A percentile compares a stretch with the other conserved stretches of the same genome.
phyloP scores from a whole-genome alignment of 169 alveolate species.

The Plasmodium coatneyi region DNA sequence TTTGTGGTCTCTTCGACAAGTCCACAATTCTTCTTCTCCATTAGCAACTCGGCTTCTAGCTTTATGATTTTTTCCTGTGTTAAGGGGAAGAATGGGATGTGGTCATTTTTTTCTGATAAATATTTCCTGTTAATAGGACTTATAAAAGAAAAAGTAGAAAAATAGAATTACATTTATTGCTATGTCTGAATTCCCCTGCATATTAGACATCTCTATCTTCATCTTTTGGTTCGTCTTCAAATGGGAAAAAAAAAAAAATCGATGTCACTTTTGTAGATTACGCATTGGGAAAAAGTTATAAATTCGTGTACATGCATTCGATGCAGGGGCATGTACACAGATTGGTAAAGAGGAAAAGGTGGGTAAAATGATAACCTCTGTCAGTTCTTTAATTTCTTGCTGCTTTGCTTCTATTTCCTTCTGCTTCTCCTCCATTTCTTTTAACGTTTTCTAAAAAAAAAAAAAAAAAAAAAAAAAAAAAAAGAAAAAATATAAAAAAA shows the following conservation, averaged over 20 bases:
- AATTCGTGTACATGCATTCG: not conserved
- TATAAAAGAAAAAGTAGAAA: not conserved
- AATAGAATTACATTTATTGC: conserved; percentile 17
- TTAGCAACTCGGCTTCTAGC: conserved; percentile 63
- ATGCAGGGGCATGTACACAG: not conserved
- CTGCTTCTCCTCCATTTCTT: conserved; percentile 33
- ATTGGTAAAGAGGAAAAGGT: not conserved
- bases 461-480: not conserved
- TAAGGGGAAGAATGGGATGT: not conserved
- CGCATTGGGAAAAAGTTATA: not conserved
- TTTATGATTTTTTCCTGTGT: conserved; percentile 65
- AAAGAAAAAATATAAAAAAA: not conserved
- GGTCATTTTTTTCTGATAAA: not conserved
- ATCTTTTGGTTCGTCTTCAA: conserved; percentile 39
- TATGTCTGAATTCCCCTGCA: conserved; percentile 35
- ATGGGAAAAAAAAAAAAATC: conserved; percentile 7
- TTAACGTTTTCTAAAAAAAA: conserved; percentile 32
- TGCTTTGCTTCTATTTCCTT: conserved; percentile 16
- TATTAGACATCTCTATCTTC: conserved; percentile 10
- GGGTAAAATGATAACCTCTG: conserved; percentile 36
- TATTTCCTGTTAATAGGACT: not conserved
- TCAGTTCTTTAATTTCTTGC: conserved; percentile 38
- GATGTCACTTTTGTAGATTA: not conserved
- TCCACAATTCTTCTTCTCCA: conserved; percentile 60
- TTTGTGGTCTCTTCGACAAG: conserved; percentile 63